Conservation (phyloP, 306 rosid genomes). For the Elaeagnus macrophylla region DNA sequence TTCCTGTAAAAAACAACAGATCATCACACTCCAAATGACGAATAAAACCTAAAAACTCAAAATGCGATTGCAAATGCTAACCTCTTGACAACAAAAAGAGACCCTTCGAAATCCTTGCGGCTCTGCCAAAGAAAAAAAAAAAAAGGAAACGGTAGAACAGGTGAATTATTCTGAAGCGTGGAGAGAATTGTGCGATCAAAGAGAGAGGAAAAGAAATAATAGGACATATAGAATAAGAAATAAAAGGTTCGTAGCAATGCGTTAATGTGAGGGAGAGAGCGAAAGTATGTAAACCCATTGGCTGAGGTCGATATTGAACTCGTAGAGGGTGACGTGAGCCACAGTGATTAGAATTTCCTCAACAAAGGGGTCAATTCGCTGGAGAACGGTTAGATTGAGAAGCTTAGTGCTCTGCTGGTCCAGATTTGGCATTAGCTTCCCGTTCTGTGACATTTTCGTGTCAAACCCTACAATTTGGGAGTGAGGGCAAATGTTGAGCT, state of each 20-base stretch:
- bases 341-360: conserved; percentile 92
- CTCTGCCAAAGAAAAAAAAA: conserved; percentile 54
- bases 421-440: conserved; percentile 86
- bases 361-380: conserved; percentile 73
- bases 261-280: too few species aligned
- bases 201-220: conserved; percentile 21
- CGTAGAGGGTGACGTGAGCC: conserved; percentile 82
- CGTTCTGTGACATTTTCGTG: conserved; percentile 47
- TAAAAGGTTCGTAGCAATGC: too few species aligned
- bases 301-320: conserved; percentile 65
- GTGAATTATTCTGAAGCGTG: neutral
- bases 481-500: too few species aligned
- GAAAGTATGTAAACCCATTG: conserved; percentile 95
- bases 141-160: neutral
- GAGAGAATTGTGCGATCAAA: conserved; percentile 1
- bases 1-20: conserved; percentile 48
- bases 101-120: conserved; percentile 97
- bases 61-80: conserved; percentile 16
- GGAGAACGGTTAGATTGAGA: conserved; percentile 87
- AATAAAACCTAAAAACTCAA: neutral
- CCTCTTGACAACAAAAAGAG: conserved; percentile 97
- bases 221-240: too few species aligned
- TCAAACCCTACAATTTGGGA: too few species aligned
- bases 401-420: conserved; percentile 79
- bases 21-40: too few species aligned